A percentile compares a stretch with the other conserved stretches of the same genome.
These are phyloP conservation scores for Blastocystis sp. DNA, from an alignment of 352 stramenopile genomes.

Conservation along the genomic window DNA sequence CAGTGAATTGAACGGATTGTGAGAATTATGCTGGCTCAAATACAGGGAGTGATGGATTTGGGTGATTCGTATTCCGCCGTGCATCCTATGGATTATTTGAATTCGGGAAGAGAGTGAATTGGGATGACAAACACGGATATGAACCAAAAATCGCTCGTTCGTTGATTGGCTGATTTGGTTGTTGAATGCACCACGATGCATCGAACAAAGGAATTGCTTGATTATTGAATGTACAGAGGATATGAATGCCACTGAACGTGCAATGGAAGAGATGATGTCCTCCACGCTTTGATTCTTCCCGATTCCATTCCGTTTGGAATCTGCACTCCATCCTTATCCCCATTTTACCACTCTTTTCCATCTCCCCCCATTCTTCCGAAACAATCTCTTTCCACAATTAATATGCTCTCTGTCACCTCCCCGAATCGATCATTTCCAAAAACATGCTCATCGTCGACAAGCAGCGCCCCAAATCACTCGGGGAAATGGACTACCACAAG, in stretches of 20 bases:
- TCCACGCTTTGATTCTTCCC: too few relatives aligned
- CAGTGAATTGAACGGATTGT: background rate
- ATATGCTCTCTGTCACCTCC: background rate
- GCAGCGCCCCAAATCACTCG: conserved; percentile 81
- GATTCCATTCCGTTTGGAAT: too few relatives aligned
- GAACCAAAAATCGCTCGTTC: background rate
- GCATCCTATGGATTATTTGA: too few relatives aligned
- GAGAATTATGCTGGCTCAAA: background rate
- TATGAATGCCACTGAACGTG: too few relatives aligned
- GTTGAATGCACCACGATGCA: too few relatives aligned
- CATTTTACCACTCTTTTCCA: background rate
- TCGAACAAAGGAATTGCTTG: too few relatives aligned
- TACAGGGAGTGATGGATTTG: background rate
- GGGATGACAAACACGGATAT: background rate
- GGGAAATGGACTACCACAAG: conserved; percentile 80
- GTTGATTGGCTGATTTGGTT: background rate
- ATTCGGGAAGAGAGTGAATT: background rate
- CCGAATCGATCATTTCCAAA: background rate
- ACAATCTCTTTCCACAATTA: background rate
- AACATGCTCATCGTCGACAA: conserved; percentile 96
- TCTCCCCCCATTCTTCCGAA: background rate
- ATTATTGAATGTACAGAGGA: too few relatives aligned
- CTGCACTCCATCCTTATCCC: too few relatives aligned
- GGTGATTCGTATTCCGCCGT: background rate
- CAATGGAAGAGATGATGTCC: too few relatives aligned